These are phyloP conservation scores for Pythium grandisporangium DNA, from an alignment of 352 stramenopile species.

Conservation along the genomic window DNA sequence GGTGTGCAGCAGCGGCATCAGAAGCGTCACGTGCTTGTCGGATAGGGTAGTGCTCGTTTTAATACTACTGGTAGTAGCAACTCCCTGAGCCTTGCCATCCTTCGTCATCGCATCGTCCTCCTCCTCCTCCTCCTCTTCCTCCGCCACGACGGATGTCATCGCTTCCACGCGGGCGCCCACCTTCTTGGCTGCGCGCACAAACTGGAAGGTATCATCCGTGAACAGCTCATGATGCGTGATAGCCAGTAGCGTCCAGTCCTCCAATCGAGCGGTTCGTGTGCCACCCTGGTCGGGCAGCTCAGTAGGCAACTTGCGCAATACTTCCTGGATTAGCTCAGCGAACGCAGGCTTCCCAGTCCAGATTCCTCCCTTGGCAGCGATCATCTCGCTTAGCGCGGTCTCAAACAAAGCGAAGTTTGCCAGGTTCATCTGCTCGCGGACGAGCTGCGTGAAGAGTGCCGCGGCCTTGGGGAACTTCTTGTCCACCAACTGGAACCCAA, in stretches of 20 bases:
- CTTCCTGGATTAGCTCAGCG: conserved; percentile 24
- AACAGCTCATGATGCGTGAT: conserved; percentile 61
- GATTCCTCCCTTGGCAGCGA: conserved; percentile 21
- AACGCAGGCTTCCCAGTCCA: conserved; percentile 55
- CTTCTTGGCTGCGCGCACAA: conserved; percentile 55
- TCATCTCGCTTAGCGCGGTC: conserved; percentile 28
- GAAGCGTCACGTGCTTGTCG: conserved; percentile 17
- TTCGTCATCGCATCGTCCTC: conserved; percentile 1
- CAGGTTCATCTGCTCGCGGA: conserved; percentile 26
- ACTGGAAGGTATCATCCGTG: conserved; percentile 78
- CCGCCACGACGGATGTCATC: not conserved
- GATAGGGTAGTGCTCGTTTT: too few relatives aligned
- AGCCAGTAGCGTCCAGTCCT: conserved; percentile 42
- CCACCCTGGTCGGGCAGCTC: too few relatives aligned
- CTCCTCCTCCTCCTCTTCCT: conserved; percentile 1
- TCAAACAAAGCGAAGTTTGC: conserved; percentile 38
- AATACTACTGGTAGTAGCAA: too few relatives aligned
- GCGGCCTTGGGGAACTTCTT: conserved; percentile 73
- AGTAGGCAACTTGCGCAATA: conserved; percentile 20
- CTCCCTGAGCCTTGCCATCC: too few relatives aligned
- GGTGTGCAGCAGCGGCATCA: conserved; percentile 61
- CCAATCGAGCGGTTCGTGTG: conserved; percentile 13
- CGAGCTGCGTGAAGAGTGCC: conserved; percentile 37
- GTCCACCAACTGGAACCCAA: conserved; percentile 58
- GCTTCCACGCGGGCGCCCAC: conserved; percentile 46